Evolutionary conservation across 2,329 filamentous ascomycete species (phyloP), one percentile per base, ranked within the genome.

Genomic region (Dendryphion nanum): DNA sequence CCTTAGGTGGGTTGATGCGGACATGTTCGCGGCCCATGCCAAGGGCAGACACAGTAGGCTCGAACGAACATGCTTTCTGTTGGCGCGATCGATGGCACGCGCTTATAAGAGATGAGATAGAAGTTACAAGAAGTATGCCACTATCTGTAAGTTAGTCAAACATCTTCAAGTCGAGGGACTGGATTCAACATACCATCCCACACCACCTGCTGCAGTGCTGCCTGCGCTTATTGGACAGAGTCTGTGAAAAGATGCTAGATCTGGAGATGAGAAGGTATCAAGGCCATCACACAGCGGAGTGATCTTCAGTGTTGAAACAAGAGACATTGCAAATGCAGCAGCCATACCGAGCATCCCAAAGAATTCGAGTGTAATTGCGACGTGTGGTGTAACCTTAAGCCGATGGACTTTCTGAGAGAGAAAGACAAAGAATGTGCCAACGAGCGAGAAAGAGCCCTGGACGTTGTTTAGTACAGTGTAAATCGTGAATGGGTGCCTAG

Each of bases 1-100:
- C 32, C 10, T 30, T 23, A 14, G 42, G 36, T 5, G 57, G 55
- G 0, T 41, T 17, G 12, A 50, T 40, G 20, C 49, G 50, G 26
- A 47, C 37, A 20, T 59, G 55, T 12, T 47, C 51, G 23, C 57
- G 48, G 2, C 45, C 36, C 53, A 60, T 60, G 6, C 57, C 57
- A 7, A 61, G 41, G 15, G 47, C 45, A 5, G 55, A 59, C n/a
- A 50, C 55, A 8, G 52, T 59, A 20, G 58, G 58, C 39, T 60
- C 57, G 31, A 61, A 61, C 4, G 50, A 54, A 38, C 53, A 60
- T 31, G 44, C 48, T 29, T 57, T 50, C 20, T 44, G 48, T 8
- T 41, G 44, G 16, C 43, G 39, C 7, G 33, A 34, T 17, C 44
- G 43, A 6, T 45, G 38, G 23, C 50, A 54, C 13, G 44, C 41